Evolutionary conservation across 176 grass and related monocot genomes (phyloP).

Genomic region (Juncus inflexus): DNA sequence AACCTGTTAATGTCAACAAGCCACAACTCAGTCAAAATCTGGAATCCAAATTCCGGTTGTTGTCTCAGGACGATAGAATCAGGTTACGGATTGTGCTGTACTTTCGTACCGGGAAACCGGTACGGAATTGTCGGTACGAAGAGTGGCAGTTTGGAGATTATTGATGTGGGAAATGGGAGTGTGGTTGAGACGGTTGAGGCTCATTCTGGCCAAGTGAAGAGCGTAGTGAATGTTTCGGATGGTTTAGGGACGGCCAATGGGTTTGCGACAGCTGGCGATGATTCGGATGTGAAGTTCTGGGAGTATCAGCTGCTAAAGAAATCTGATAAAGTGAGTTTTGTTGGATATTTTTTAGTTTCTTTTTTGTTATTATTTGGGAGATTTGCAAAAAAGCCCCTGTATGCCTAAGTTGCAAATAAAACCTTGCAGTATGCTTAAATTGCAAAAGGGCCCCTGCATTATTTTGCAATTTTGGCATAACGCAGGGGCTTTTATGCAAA

Average conservation of each 20-base stretch:
- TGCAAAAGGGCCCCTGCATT: no score
- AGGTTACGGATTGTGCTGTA: conserved; percentile 82
- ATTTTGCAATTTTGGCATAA: conserved; percentile 7
- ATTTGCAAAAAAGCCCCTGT: no score
- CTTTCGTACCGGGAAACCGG: conserved; percentile 78
- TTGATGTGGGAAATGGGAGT: conserved; percentile 90
- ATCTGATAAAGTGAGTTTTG: conserved; percentile 58
- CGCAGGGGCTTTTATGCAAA: no score
- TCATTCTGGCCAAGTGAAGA: conserved; percentile 71
- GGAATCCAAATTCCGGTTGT: conserved; percentile 81
- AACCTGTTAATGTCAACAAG: conserved; percentile 92
- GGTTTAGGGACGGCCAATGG: conserved; percentile 54
- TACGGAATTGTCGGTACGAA: conserved; percentile 87
- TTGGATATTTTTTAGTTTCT: conserved; percentile 13
- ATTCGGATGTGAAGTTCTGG: conserved; percentile 96
- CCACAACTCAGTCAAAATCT: conserved; percentile 88
- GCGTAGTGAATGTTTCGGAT: conserved; percentile 72
- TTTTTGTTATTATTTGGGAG: not conserved
- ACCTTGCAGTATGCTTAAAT: not conserved
- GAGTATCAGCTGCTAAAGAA: conserved; percentile 69
- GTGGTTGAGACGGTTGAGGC: conserved; percentile 72
- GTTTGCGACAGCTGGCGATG: conserved; percentile 79
- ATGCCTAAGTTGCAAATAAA: no score
- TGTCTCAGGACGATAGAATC: conserved; percentile 92
- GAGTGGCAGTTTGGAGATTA: conserved; percentile 78